Base-by-base conservation (phyloP, 2,329 filamentous ascomycete genomes). In the Ophiostoma australiae region DNA sequence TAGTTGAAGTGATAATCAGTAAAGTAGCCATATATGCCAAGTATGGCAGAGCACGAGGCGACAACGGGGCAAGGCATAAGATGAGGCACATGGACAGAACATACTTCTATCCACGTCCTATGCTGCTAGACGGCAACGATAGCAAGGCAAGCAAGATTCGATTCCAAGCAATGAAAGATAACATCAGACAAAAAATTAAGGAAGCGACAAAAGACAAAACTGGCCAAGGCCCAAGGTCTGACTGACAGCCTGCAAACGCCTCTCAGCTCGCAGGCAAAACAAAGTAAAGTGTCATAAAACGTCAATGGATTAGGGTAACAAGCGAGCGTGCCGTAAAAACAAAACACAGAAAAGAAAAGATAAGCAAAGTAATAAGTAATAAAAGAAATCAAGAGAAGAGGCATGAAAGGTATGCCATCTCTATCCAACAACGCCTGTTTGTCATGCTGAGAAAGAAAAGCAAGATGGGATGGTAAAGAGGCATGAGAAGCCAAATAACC, bases 281-380 rank as follows among this genome's bases (percentile, higher is more conserved):
- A 63, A 63, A 63, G 15, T 10, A 63, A 65, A 67, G 52, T 61
- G 63, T 65, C 33, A 48, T 58, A 70, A 33, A 58, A 70, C 31
- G 44, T 52, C 33, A 63, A 55, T 8, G 11, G 13, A 31, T 63
- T 63, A 63, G 58, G 27, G n/a, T 41, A 41, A 15, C 48, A 33
- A 63, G 58, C 10, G 13, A 23, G 33, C 10, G 27, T 31, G 27
- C 15, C 8, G 39, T 3, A 41, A 41, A 11, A 23, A 23, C 11
- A 31, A 13, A 67, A 1, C 41, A 63, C 27, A 35, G 20, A 17
- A 44, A 10, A 48, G 61, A 13, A 6, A 11, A 48, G 61, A 13
- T 2, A 11, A 20, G 10, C 8, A 39, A 66, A 37, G 35, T 20
- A n/a, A 31, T 5, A n/a, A 61, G n/a, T 6, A n/a, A 61, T 20